These are phyloP conservation scores for Kockiozyma suomiensis DNA, from an alignment of 805 yeast species.

Conservation along the genomic window DNA sequence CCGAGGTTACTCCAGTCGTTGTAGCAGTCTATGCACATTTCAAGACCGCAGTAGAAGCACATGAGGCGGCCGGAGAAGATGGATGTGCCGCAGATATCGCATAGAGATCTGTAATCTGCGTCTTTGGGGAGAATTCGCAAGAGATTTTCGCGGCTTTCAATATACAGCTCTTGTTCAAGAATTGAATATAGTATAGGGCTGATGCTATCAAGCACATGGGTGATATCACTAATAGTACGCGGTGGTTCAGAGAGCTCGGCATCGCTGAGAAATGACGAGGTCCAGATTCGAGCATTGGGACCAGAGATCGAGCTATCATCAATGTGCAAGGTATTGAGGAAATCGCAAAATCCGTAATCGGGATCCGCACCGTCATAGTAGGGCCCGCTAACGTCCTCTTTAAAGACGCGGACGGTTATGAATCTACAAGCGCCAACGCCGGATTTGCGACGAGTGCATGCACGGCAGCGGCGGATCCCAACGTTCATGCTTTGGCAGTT, in stretches of 20 bases:
- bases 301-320: background rate
- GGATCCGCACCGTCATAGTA: conserved; percentile 23
- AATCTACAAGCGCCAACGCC: conserved; percentile 34
- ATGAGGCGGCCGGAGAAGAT: conserved; percentile 27
- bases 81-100: conserved; percentile 31
- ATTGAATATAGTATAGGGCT: conserved; percentile 8
- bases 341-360: conserved; percentile 24
- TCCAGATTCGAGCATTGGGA: conserved; percentile 1
- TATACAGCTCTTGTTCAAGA: conserved; percentile 16
- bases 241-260: conserved; percentile 16
- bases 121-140: conserved; percentile 27
- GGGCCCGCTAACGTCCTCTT: conserved; percentile 22
- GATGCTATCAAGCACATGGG: conserved; percentile 19
- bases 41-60: conserved; percentile 33
- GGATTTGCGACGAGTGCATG: conserved; percentile 32
- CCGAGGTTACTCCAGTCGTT: conserved; percentile 28
- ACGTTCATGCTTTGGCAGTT: conserved; percentile 27
- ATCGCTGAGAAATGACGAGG: background rate
- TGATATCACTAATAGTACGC: conserved; percentile 2
- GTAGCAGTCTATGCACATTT: conserved; percentile 30
- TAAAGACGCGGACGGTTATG: conserved; percentile 29
- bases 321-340: background rate
- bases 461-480: conserved; percentile 28
- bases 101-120: conserved; percentile 29
- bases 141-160: conserved; percentile 12